Evolutionary conservation across 345 rosid genomes (phyloP).

Genomic region (Gossypium anomalum): DNA sequence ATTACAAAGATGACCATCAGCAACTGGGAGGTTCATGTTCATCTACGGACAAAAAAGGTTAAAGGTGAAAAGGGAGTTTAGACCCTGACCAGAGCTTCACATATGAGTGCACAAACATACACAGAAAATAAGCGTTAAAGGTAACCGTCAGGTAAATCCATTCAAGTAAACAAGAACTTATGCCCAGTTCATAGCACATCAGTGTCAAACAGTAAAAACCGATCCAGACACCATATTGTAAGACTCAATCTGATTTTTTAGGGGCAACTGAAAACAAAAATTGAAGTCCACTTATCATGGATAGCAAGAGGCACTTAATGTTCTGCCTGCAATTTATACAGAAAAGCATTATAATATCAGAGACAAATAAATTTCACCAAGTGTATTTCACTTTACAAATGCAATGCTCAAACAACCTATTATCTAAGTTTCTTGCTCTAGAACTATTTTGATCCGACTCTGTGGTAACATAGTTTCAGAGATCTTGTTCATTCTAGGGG

Average conservation of each 20-base stretch:
- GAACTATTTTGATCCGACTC: background rate
- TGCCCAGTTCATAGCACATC: background rate
- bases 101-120: background rate
- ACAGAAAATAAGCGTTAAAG: background rate
- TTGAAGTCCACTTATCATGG: background rate
- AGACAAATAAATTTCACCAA: background rate
- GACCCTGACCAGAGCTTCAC: background rate
- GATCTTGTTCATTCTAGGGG: background rate
- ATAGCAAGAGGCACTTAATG: background rate
- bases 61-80: background rate
- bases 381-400: background rate
- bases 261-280: background rate
- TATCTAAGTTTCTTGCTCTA: background rate
- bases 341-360: background rate
- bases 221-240: background rate
- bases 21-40: conserved; percentile 77
- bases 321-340: background rate
- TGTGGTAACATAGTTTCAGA: background rate
- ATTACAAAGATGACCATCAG: conserved; percentile 92
- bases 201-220: background rate
- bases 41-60: conserved; percentile 37
- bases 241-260: background rate
- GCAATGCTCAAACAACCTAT: background rate
- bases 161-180: background rate
- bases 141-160: background rate